Base-by-base conservation (phyloP, 2,329 filamentous ascomycete species). In the Colletotrichum euphorbiae region DNA sequence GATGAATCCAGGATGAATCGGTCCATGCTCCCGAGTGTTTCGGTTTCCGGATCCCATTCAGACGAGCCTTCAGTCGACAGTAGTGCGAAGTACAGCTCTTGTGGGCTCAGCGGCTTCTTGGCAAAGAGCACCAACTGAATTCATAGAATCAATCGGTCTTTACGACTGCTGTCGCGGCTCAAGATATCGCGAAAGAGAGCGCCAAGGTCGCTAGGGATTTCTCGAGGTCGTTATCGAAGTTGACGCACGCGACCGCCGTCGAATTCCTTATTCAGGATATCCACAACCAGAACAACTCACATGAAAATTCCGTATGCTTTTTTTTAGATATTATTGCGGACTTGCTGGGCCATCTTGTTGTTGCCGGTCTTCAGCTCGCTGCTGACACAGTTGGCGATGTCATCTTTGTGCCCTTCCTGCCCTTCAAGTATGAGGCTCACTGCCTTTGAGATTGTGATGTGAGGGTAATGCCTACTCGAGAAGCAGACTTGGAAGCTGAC, bases 41-140 rank as follows among this genome's bases (percentile, higher is more conserved):
- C 36, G 6, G 8, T 17, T 0, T 76, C 71, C 4, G 69, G 46
- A 43, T 78, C 70, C 51, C 51, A 54, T 1, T 38, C 31, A 5
- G 51, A 54, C 2, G 36, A 52, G 13, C 6, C 1, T 2, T 12
- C 6, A n/a, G 50, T 6, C 6, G 74, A 69, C 7, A 75, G 11
- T 52, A 82, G 70, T 6, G 80, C 79, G 74, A 75, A 84, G 69
- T 80, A 82, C 9, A 86, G 73, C 71, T 87, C 78, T 31, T 80
- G 68, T 0, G 73, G 79, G 0, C 55, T 76, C 6, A 87, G 66
- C 0, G 84, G 81, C 4, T 74, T 70, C 13, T 71, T 77, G 2
- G 85, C 77, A 56, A 80, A 87, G 1, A 88, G 75, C 5, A 88
- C 76, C 80, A 81, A 87, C 62, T 83, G 80, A 1, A 88, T 70